Evolutionary conservation across 2,329 filamentous ascomycete species (phyloP).

Genomic region (Bipolaris oryzae): DNA sequence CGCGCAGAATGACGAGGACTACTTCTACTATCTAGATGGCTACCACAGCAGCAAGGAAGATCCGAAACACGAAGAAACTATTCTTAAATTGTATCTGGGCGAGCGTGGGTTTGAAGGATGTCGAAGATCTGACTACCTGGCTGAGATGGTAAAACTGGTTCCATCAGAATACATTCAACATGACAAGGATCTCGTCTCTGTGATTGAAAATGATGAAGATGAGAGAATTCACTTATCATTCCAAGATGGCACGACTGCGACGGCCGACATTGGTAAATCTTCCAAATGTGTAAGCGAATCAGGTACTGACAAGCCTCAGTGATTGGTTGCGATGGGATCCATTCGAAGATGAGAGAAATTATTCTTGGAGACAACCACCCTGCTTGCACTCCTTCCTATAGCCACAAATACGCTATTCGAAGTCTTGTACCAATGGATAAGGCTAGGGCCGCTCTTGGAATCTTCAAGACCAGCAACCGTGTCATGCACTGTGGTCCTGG

Average conservation of each 20-base stretch:
- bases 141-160: constrained; percentile 13
- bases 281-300: background rate
- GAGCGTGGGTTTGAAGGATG: constrained; percentile 23
- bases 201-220: constrained; percentile 15
- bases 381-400: constrained; percentile 18
- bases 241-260: constrained; percentile 32
- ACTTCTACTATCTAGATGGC: constrained; percentile 1
- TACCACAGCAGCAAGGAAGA: constrained; percentile 2
- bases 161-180: constrained; percentile 13
- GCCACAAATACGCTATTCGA: constrained; percentile 25
- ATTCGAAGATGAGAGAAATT: constrained; percentile 23
- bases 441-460: constrained; percentile 43
- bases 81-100: constrained; percentile 20
- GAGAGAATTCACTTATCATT: constrained; percentile 31
- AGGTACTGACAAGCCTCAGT: constrained; percentile 27
- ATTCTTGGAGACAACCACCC: constrained; percentile 13
- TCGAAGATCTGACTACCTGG: constrained; percentile 17
- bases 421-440: constrained; percentile 39
- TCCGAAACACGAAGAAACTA: constrained; percentile 16
- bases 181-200: constrained; percentile 13
- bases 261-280: constrained; percentile 29
- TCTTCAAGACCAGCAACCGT: constrained; percentile 20
- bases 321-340: constrained; percentile 57
- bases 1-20: constrained; percentile 34
- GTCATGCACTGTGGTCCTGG: constrained; percentile 26